Conservation (phyloP, 495 filamentous ascomycete genomes). For the Penicillium macrosclerotiorum region DNA sequence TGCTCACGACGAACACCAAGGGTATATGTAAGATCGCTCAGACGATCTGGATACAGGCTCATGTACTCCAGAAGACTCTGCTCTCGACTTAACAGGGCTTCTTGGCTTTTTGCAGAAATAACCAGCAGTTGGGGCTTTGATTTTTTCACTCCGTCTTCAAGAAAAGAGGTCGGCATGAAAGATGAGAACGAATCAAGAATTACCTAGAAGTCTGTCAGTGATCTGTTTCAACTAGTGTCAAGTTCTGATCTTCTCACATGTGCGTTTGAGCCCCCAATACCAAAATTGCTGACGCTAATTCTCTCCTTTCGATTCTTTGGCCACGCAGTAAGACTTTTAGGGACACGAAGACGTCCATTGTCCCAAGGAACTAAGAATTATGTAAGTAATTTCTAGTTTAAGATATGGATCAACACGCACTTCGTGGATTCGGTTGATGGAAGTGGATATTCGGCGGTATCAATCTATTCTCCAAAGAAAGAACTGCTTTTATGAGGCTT, state of each 20-base stretch:
- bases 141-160: neutral
- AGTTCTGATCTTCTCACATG: neutral
- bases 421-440: neutral
- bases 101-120: neutral
- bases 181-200: neutral
- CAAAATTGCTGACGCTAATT: neutral
- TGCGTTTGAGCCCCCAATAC: constrained; percentile 1
- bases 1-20: constrained; percentile 23
- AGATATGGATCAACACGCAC: neutral
- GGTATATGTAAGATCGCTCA: constrained; percentile 27
- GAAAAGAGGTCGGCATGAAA: neutral
- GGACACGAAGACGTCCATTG: neutral
- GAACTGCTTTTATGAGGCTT: neutral
- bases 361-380: neutral
- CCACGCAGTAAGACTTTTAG: neutral
- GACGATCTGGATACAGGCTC: constrained; percentile 1
- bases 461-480: neutral
- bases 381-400: neutral
- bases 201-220: neutral
- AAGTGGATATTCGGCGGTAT: constrained; percentile 1
- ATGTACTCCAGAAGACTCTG: constrained; percentile 10
- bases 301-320: neutral
- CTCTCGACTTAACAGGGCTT: constrained; percentile 9
- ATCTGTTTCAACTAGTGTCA: neutral
- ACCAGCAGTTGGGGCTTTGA: neutral